Conservation (phyloP, 768 basidiomycete species). For the Kwoniella sp. region DNA sequence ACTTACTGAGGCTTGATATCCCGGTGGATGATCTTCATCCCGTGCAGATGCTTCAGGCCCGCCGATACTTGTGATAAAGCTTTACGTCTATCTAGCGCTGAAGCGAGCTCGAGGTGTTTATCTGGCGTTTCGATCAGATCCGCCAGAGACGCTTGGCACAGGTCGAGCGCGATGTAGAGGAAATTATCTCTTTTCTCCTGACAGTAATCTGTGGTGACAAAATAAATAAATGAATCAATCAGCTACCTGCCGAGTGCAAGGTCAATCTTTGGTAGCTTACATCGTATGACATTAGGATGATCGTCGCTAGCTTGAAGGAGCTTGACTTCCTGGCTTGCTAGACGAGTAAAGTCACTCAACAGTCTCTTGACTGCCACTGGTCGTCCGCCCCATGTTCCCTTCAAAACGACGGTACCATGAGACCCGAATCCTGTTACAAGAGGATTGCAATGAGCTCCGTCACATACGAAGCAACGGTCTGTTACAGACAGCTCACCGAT, state of each 20-base stretch:
- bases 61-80: constrained; percentile 83
- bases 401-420: constrained; percentile 92
- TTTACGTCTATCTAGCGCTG: constrained; percentile 80
- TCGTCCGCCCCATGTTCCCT: constrained; percentile 92
- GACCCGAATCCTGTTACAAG: constrained; percentile 78
- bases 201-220: constrained; percentile 74
- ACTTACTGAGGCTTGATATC: constrained; percentile 89
- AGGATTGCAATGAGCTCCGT: constrained; percentile 3
- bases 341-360: constrained; percentile 89
- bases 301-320: constrained; percentile 96
- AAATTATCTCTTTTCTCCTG: constrained; percentile 92
- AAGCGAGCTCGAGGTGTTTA: constrained; percentile 61
- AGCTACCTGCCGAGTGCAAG: constrained; percentile 1
- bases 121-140: constrained; percentile 65
- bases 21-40: constrained; percentile 92
- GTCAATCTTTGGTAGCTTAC: constrained; percentile 35
- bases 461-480: not conserved
- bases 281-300: constrained; percentile 89
- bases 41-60: constrained; percentile 87
- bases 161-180: constrained; percentile 94
- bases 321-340: constrained; percentile 89
- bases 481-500: constrained; percentile 48
- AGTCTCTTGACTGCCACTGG: constrained; percentile 98
- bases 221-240: no score
- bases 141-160: constrained; percentile 59